Evolutionary conservation across 2,329 filamentous ascomycete genomes (phyloP), one percentile per base, ranked within the genome.

Genomic region (Lachnellula hyalina): DNA sequence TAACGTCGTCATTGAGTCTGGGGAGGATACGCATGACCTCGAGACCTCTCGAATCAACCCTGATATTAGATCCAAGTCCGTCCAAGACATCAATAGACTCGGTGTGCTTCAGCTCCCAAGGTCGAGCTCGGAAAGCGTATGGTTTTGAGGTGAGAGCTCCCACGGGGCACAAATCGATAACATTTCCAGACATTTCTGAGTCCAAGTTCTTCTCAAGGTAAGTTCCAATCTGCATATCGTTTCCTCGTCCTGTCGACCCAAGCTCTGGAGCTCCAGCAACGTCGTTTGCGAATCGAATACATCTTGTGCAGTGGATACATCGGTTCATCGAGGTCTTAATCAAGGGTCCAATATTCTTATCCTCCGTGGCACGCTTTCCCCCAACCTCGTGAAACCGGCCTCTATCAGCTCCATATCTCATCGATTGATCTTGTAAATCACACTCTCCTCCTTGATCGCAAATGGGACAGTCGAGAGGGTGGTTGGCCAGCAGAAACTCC

Each of bases 301-400:
- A 99, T 69, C 94, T 86, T 61, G 94, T 99, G 81, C 94, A 99
- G 79, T 99, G 94, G 69, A 99, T 99, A 75, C 94, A 99, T 72
- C 94, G 84, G 81, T 99, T 99, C 94, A 99, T 99, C 49, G 94
- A 99, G 3, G 94, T 99, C 84, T 99, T 99, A 77, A 99, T 89
- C 65, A 99, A 75, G 52, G 94, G 94, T 36, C 94, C 94, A 68
- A 99, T 96, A 74, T 99, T 97, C 83, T 99, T 99, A 75, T 99
- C 94, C 77, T 99, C 94, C 40, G 96, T 92, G 25, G 91, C 94
- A 78, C 94, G 89, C 83, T 99, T 99, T 75, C 94, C 94, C 53
- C 83, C 86, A 69, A 95, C 76, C 75, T 99, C 94, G 77, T 99
- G 94, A 78, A 99, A 99, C 67, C 94, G 88, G 59, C 94, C 94